phyloP scores from a whole-genome alignment of 345 rosid species.

The Dipteronia sinensis region DNA sequence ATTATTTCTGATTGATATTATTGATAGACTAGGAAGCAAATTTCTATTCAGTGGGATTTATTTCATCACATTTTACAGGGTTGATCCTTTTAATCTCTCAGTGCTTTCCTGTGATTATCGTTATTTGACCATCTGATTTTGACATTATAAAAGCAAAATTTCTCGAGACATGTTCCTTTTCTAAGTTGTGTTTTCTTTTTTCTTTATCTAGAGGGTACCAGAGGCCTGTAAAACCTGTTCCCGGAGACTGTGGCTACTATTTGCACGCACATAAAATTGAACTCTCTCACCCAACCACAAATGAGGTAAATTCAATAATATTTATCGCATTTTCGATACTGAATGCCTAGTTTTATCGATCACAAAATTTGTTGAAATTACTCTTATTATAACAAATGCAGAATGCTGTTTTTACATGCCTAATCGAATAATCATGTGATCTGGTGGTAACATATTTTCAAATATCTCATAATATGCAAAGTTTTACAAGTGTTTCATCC shows the following conservation, averaged over 20 bases:
- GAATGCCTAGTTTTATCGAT: not conserved
- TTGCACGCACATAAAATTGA: conserved; percentile 76
- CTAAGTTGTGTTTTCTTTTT: not conserved
- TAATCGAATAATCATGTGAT: not conserved
- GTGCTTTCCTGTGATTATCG: not conserved
- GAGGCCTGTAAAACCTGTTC: conserved; percentile 69
- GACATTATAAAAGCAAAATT: not conserved
- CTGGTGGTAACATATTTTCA: not conserved
- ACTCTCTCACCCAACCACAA: conserved; percentile 55
- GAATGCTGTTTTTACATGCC: not conserved
- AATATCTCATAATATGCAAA: not conserved
- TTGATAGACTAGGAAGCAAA: not conserved
- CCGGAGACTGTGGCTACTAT: conserved; percentile 87
- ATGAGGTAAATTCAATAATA: conserved; percentile 46
- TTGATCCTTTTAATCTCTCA: not conserved
- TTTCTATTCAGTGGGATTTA: not conserved
- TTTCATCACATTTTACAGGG: not conserved
- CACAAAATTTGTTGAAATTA: not conserved
- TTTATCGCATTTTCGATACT: not conserved
- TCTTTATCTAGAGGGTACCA: conserved; percentile 59
- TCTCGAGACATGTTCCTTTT: not conserved
- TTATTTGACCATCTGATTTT: conserved; percentile 1
- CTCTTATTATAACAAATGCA: not conserved
- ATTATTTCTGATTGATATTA: not conserved
- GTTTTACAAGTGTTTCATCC: no score